Conservation (phyloP, 371 early-diverging fungal species). For the Massospora cicadina region DNA sequence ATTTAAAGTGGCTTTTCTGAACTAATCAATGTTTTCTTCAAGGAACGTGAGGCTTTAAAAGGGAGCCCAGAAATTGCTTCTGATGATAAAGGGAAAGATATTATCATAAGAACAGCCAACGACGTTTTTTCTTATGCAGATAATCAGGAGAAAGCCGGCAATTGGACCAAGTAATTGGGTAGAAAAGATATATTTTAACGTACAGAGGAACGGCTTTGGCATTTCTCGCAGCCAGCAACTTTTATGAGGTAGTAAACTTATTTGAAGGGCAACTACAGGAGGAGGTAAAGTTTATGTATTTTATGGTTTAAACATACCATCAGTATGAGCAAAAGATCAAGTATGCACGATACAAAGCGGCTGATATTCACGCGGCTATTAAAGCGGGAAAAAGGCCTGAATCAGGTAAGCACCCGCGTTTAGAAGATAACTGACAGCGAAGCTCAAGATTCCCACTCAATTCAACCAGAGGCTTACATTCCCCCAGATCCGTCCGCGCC, state of each 20-base stretch:
- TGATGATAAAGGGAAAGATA: not conserved
- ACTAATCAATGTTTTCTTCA: too few relatives aligned
- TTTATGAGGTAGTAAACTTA: not conserved
- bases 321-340: constrained; percentile 72
- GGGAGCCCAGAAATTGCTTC: not conserved
- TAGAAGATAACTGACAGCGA: not conserved
- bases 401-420: constrained; percentile 20
- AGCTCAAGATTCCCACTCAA: not conserved
- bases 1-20: too few relatives aligned
- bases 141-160: not conserved
- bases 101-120: not conserved
- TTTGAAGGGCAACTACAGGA: not conserved
- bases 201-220: not conserved
- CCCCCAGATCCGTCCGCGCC: not conserved
- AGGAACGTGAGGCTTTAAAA: not conserved
- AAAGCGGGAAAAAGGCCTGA: constrained; percentile 62
- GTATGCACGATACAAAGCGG: constrained; percentile 89
- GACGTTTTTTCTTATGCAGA: not conserved
- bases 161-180: not conserved
- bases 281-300: not conserved
- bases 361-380: constrained; percentile 78
- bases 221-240: not conserved
- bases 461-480: constrained; percentile 5
- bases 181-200: not conserved
- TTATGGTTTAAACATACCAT: not conserved